A percentile compares a stretch with the other conserved stretches of the same genome.
Evolutionary conservation across 2,329 filamentous ascomycete species (phyloP).

Genomic region (Aureobasidium pullulans): DNA sequence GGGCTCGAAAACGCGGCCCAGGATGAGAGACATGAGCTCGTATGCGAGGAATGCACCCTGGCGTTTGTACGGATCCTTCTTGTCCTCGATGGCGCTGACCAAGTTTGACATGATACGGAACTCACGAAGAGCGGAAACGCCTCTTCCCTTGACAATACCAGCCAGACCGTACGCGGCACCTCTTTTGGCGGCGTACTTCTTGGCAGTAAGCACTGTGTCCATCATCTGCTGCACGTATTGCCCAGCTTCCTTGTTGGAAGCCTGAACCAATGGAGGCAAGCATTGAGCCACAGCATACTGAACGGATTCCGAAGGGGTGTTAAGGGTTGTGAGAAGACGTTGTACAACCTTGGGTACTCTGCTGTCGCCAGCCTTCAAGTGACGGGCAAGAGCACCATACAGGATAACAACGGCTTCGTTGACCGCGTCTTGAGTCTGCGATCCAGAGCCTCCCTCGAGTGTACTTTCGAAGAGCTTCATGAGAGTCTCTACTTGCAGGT

Average conservation of each 20-base stretch:
- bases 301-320: slow-evolving; percentile 91
- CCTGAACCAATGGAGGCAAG: slow-evolving; percentile 79
- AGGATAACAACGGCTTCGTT: slow-evolving; percentile 97
- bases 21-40: slow-evolving; percentile 77
- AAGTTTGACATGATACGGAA: slow-evolving; percentile 79
- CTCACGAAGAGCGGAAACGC: slow-evolving; percentile 72
- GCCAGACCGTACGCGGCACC: slow-evolving; percentile 93
- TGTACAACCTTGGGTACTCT: slow-evolving; percentile 85
- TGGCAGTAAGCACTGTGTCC: slow-evolving; percentile 74
- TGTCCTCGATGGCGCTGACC: slow-evolving; percentile 81
- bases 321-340: slow-evolving; percentile 76
- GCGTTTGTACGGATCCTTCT: slow-evolving; percentile 81
- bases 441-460: slow-evolving; percentile 76
- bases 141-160: slow-evolving; percentile 81
- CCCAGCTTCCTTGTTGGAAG: slow-evolving; percentile 67
- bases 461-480: slow-evolving; percentile 90
- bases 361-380: slow-evolving; percentile 75
- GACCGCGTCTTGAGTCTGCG: slow-evolving; percentile 75
- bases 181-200: slow-evolving; percentile 86
- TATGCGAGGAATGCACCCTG: slow-evolving; percentile 86
- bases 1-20: slow-evolving; percentile 86
- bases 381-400: slow-evolving; percentile 86
- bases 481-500: slow-evolving; percentile 73
- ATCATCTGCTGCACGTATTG: slow-evolving; percentile 76
- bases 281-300: slow-evolving; percentile 96